Evolutionary conservation across 257 asterid species (phyloP).

Genomic region (Ligustrum vulgare): DNA sequence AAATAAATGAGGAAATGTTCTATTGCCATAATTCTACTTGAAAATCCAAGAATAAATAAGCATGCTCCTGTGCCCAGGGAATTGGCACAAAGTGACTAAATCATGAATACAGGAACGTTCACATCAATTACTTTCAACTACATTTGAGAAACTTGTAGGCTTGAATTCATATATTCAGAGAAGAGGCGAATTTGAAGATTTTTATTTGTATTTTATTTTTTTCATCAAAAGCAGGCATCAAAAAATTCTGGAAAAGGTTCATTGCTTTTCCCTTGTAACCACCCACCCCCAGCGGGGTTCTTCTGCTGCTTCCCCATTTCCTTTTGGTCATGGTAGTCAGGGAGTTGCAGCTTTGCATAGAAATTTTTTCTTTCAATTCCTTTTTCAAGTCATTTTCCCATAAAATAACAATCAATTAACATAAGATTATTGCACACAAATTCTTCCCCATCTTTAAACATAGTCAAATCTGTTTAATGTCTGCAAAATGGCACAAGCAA

Average conservation of each 20-base stretch:
- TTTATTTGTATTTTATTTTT: too few relatives aligned
- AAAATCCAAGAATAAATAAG: neutral
- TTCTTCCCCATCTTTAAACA: neutral
- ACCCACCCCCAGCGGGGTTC: neutral
- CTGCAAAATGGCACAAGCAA: neutral
- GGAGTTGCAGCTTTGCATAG: neutral
- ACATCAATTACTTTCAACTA: neutral
- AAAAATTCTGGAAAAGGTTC: neutral
- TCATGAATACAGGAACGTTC: neutral
- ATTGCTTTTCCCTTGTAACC: neutral
- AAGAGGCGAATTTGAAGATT: neutral
- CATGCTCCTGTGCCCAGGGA: neutral
- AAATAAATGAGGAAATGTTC: neutral
- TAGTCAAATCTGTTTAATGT: neutral
- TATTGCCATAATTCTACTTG: neutral
- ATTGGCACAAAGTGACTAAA: neutral
- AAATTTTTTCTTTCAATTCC: neutral
- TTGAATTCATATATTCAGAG: neutral
- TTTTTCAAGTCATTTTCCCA: neutral
- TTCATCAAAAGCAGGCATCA: neutral
- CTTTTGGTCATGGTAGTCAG: neutral
- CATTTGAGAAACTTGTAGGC: neutral
- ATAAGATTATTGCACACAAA: neutral
- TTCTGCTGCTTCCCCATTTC: neutral
- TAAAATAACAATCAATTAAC: neutral